These are phyloP conservation scores for Pleurotus ostreatus DNA, from an alignment of 768 basidiomycete species.

Conservation along the genomic window DNA sequence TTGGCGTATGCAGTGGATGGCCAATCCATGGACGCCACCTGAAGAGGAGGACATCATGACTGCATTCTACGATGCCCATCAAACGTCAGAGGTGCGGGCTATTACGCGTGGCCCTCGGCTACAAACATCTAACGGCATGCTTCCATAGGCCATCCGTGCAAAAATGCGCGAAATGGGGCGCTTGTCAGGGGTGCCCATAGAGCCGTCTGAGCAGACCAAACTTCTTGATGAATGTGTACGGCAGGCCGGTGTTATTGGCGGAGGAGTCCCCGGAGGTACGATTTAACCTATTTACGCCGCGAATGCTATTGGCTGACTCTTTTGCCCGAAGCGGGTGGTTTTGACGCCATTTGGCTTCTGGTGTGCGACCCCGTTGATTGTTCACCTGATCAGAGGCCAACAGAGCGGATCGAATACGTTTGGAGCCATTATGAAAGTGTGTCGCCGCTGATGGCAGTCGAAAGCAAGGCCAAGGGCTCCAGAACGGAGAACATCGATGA, in stretches of 20 bases:
- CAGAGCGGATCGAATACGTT: constrained; percentile 58
- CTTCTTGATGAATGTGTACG: constrained; percentile 76
- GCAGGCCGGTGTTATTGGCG: constrained; percentile 84
- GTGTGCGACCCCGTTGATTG: constrained; percentile 58
- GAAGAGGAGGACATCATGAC: constrained; percentile 42
- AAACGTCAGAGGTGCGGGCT: constrained; percentile 49
- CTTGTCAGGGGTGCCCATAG: constrained; percentile 77
- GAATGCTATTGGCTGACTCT: neutral
- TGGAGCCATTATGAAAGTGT: constrained; percentile 69
- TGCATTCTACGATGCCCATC: constrained; percentile 55
- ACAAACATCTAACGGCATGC: no score
- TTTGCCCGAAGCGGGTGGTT: constrained; percentile 76
- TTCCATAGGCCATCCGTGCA: constrained; percentile 60
- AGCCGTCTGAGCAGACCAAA: constrained; percentile 82
- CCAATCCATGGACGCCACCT: constrained; percentile 48
- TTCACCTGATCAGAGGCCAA: constrained; percentile 43
- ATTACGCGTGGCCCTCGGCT: no score
- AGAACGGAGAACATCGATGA: constrained; percentile 56
- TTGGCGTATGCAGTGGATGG: constrained; percentile 44
- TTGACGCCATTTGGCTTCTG: constrained; percentile 94
- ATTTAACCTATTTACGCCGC: constrained; percentile 4
- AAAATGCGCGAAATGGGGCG: constrained; percentile 86
- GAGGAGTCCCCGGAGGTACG: constrained; percentile 95
- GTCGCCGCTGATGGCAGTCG: constrained; percentile 66
- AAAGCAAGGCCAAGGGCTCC: constrained; percentile 65